A percentile compares a stretch with the other conserved stretches of the same genome.
Conservation (phyloP, 2,329 filamentous ascomycete genomes). For the Monilinia fructigena region DNA sequence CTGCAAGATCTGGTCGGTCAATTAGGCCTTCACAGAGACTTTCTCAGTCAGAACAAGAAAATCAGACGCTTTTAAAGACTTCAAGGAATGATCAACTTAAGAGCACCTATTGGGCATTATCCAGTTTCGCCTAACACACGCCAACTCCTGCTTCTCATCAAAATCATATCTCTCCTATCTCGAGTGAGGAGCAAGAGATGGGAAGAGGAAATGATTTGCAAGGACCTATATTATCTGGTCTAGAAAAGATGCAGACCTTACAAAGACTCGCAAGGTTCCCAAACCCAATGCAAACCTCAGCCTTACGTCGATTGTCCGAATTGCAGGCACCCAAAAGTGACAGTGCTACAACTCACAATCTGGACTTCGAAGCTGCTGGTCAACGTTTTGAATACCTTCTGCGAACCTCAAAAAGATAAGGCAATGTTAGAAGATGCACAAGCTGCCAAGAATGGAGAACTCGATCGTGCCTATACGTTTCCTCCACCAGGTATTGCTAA, state of each 20-base stretch:
- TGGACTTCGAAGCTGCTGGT: not conserved
- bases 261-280: conserved; percentile 38
- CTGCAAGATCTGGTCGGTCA: conserved; percentile 20
- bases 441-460: conserved; percentile 24
- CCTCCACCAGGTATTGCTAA: conserved; percentile 30
- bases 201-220: conserved; percentile 5
- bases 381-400: conserved; percentile 15
- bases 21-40: conserved; percentile 13
- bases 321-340: conserved; percentile 30
- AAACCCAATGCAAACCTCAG: conserved; percentile 36
- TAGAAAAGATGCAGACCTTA: conserved; percentile 40
- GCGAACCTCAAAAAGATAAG: conserved; percentile 9
- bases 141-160: conserved; percentile 12
- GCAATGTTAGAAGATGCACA: not conserved
- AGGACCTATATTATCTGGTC: conserved; percentile 28
- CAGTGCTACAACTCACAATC: not conserved
- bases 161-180: conserved; percentile 5
- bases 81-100: conserved; percentile 19
- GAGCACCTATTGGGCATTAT: not conserved
- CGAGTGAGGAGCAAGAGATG: conserved; percentile 22
- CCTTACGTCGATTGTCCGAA: conserved; percentile 33
- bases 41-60: conserved; percentile 24
- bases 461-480: conserved; percentile 33
- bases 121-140: conserved; percentile 9
- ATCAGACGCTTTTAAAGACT: conserved; percentile 20